Percentiles rank a stretch among this genome's conserved stretches.
phyloP scores from a whole-genome alignment of 2,329 filamentous ascomycete genomes.

The Claviceps sp. region DNA sequence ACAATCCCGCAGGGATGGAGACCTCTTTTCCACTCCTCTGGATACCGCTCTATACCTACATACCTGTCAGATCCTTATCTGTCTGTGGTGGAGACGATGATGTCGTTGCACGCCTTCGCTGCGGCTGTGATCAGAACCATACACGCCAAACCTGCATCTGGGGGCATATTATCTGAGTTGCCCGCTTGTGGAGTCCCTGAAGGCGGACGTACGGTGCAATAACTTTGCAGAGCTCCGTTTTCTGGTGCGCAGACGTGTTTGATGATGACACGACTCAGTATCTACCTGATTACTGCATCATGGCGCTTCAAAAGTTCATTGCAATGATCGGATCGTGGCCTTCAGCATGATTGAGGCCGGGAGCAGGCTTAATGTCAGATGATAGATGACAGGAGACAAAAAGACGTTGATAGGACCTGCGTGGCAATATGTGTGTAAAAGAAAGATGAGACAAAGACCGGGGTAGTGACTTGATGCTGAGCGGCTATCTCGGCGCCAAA shows the following conservation, averaged over 20 bases:
- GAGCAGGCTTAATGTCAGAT: not conserved
- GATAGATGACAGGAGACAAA: too few species aligned
- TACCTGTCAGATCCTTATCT: not conserved
- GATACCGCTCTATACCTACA: not conserved
- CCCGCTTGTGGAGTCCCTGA: constrained; percentile 9
- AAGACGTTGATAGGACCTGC: too few species aligned
- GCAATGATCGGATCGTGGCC: not conserved
- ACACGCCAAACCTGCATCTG: constrained; percentile 1
- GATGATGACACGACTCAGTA: not conserved
- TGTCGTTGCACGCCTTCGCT: constrained; percentile 4
- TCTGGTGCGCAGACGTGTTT: not conserved
- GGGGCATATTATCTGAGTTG: constrained; percentile 1
- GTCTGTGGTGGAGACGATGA: not conserved
- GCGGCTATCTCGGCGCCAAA: too few species aligned
- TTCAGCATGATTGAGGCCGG: not conserved
- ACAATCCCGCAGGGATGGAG: constrained; percentile 20
- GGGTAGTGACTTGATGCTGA: too few species aligned
- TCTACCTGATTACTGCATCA: not conserved
- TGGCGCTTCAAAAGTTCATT: constrained; percentile 3
- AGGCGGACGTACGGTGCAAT: constrained; percentile 10
- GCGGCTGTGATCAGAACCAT: constrained; percentile 5
- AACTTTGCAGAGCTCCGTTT: constrained; percentile 3
- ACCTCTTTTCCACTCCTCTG: constrained; percentile 1
- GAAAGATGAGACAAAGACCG: too few species aligned
- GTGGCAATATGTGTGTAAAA: too few species aligned